Percentiles rank a stretch among this genome's conserved stretches.
Evolutionary conservation across 352 stramenopile species (phyloP).

Genomic region (Globisporangium lucens): DNA sequence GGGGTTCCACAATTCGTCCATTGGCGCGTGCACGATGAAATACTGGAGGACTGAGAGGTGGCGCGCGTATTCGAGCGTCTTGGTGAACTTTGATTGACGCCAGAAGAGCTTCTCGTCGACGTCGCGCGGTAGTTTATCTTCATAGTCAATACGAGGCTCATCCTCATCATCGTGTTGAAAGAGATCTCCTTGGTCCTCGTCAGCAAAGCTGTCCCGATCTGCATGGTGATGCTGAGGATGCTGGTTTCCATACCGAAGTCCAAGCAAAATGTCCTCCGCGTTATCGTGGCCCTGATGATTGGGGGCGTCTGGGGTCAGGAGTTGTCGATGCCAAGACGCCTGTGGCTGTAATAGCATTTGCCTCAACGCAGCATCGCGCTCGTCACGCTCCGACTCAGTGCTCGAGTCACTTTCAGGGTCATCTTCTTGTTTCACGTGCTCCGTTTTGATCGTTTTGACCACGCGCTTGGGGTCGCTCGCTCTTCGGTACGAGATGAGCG

Average conservation of each 20-base stretch:
- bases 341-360: too few relatives aligned
- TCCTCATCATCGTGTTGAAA: too few relatives aligned
- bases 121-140: background rate
- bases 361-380: too few relatives aligned
- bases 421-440: background rate
- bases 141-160: too few relatives aligned
- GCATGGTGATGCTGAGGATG: too few relatives aligned
- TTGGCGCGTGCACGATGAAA: background rate
- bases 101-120: background rate
- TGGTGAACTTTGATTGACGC: background rate
- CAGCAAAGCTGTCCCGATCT: too few relatives aligned
- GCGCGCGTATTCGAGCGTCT: background rate
- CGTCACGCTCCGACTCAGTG: slow-evolving; percentile 4
- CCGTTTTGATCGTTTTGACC: background rate
- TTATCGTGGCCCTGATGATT: background rate
- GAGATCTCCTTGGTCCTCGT: too few relatives aligned
- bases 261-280: slow-evolving; percentile 10
- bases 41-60: slow-evolving; percentile 6
- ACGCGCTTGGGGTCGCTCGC: slow-evolving; percentile 3
- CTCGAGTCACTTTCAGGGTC: background rate
- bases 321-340: too few relatives aligned
- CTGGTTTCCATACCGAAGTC: background rate
- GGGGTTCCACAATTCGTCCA: slow-evolving; percentile 3
- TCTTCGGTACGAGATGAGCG: slow-evolving; percentile 36
- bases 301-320: too few relatives aligned